Conservation (phyloP, 495 filamentous ascomycete genomes). For the Penicillium malachiteum region DNA sequence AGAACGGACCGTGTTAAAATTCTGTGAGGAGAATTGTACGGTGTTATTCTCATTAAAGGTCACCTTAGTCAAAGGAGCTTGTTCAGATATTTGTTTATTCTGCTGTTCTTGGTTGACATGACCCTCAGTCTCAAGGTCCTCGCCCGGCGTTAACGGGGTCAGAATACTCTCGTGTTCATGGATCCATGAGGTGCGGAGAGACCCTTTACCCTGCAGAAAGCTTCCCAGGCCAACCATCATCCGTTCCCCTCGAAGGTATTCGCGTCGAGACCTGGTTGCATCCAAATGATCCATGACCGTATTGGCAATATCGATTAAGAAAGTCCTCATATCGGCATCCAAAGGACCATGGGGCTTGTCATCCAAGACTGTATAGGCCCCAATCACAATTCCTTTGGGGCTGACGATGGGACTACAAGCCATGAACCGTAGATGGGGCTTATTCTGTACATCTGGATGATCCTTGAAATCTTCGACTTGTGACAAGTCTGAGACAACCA, state of each 20-base stretch:
- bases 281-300: constrained; percentile 19
- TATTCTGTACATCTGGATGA: constrained; percentile 32
- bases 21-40: not conserved
- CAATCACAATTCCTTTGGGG: constrained; percentile 14
- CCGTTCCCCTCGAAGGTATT: constrained; percentile 16
- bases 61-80: not conserved
- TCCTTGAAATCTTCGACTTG: constrained; percentile 27
- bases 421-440: constrained; percentile 51
- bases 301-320: constrained; percentile 9
- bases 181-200: constrained; percentile 17
- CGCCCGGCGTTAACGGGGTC: not conserved
- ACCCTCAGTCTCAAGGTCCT: constrained; percentile 5
- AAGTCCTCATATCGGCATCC: not conserved
- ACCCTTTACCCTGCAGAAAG: constrained; percentile 21
- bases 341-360: constrained; percentile 14
- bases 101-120: constrained; percentile 17
- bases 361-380: constrained; percentile 16
- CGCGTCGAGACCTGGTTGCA: constrained; percentile 5
- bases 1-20: not conserved
- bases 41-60: not conserved
- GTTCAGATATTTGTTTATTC: constrained; percentile 13
- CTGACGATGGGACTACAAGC: constrained; percentile 27
- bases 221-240: constrained; percentile 22
- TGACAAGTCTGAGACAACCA: constrained; percentile 18
- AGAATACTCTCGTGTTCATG: not conserved